Conservation (phyloP, 495 filamentous ascomycete genomes). For the Rhypophila decipiens region DNA sequence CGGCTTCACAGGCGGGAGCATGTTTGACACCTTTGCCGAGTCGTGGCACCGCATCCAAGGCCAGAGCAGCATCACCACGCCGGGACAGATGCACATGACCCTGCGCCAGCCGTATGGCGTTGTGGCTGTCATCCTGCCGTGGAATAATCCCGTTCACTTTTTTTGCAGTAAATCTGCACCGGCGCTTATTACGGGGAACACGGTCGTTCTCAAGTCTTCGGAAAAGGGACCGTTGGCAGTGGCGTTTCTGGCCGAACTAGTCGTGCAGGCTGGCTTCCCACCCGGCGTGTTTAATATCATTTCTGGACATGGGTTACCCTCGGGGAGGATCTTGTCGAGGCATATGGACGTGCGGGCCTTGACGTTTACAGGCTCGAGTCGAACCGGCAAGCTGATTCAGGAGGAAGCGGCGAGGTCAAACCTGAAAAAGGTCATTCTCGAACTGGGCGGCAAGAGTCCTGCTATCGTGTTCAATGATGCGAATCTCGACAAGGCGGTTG, state of each 20-base stretch:
- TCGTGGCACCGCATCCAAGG: constrained; percentile 42
- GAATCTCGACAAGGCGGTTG: constrained; percentile 61
- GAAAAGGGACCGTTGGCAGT: constrained; percentile 87
- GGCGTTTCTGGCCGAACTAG: constrained; percentile 41
- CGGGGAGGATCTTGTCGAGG: constrained; percentile 46
- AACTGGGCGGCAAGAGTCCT: constrained; percentile 76
- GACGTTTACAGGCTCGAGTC: constrained; percentile 50
- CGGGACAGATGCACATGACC: constrained; percentile 81
- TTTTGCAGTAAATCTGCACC: constrained; percentile 86
- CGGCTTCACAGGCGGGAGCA: constrained; percentile 7
- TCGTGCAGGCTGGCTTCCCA: constrained; percentile 51
- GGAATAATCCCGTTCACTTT: constrained; percentile 83
- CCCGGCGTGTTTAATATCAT: constrained; percentile 53
- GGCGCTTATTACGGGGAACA: constrained; percentile 81
- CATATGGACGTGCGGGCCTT: constrained; percentile 49
- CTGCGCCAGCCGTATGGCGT: constrained; percentile 85
- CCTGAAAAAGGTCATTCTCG: constrained; percentile 75
- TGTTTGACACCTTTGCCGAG: constrained; percentile 32
- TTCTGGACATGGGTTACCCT: constrained; percentile 45
- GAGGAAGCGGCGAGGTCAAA: constrained; percentile 35
- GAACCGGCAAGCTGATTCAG: constrained; percentile 40
- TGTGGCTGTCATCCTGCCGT: constrained; percentile 85
- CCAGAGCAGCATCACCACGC: constrained; percentile 75
- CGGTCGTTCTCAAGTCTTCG: constrained; percentile 77
- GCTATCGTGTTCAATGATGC: constrained; percentile 65